phyloP scores from a whole-genome alignment of 352 stramenopile species.

The Phytophthora melonis region DNA sequence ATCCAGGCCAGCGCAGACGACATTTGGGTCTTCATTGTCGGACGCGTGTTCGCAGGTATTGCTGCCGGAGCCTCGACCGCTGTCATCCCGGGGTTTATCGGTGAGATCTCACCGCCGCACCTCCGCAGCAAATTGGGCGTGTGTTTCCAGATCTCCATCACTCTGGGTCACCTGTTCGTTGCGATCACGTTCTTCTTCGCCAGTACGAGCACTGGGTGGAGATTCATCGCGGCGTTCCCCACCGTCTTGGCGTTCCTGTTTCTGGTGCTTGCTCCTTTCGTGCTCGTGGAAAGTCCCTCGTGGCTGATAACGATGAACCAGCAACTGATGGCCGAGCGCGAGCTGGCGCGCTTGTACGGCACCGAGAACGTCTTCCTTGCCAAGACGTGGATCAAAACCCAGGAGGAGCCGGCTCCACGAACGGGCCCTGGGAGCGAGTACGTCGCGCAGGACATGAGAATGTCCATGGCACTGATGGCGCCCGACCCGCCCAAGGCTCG shows the following conservation, averaged over 20 bases:
- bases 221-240: slow-evolving; percentile 60
- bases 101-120: slow-evolving; percentile 54
- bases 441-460: slow-evolving; percentile 29
- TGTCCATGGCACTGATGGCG: slow-evolving; percentile 42
- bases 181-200: slow-evolving; percentile 62
- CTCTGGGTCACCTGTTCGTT: slow-evolving; percentile 54
- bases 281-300: slow-evolving; percentile 60
- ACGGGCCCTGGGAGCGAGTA: slow-evolving; percentile 34
- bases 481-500: slow-evolving; percentile 36
- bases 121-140: slow-evolving; percentile 49
- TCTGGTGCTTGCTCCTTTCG: slow-evolving; percentile 43
- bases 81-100: slow-evolving; percentile 52
- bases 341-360: slow-evolving; percentile 44
- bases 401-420: slow-evolving; percentile 32
- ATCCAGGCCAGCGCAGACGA: slow-evolving; percentile 37
- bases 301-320: slow-evolving; percentile 51
- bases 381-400: slow-evolving; percentile 47
- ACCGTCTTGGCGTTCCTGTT: slow-evolving; percentile 48
- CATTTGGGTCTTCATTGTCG: slow-evolving; percentile 49
- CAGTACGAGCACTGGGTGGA: slow-evolving; percentile 56
- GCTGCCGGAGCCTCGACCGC: slow-evolving; percentile 48
- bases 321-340: slow-evolving; percentile 32
- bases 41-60: slow-evolving; percentile 58
- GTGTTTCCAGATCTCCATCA: slow-evolving; percentile 61
- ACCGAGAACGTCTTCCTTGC: slow-evolving; percentile 40